Evolutionary conservation across 225 moss, liverwort and hornwort species (phyloP), one percentile per base, ranked within the genome.

Genomic region (Pseudisothecium myosuroides): DNA sequence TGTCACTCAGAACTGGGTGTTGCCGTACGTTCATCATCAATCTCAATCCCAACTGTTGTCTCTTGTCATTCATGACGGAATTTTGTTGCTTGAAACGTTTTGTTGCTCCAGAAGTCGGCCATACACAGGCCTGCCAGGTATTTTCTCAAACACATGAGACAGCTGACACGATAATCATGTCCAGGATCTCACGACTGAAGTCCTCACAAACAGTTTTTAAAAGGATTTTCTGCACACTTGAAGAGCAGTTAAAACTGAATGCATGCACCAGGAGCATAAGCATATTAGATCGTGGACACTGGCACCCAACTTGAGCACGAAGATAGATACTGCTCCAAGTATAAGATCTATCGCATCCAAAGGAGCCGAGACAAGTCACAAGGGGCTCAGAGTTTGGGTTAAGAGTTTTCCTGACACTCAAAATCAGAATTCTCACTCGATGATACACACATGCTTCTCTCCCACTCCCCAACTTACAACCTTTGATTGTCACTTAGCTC

Each of bases 91-190:
- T 74, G 87, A 39, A 81, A 59, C 41, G 80, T 58, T 89, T 47
- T 31, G 86, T 32, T 83, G 74, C 84, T 89, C 83, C 75, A 80
- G 80, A 68, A 84, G 21, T 69, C 54, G 61, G 87, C 84, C 90
- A 80, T 83, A 89, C 84, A 86, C 81, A 75, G 50, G 84, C 87
- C 87, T 92, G 90, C 89, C 89, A 90, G 59, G 55, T 45, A 83
- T 86, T 77, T 83, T 23, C 86, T 77, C 69, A 82, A 85, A 68
- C 80, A 85, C 82, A 88, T 87, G 80, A 90, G 89, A 90, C 34
- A 55, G 47, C 89, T 92, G 89, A 87, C 89, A 92, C 60, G 83
- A 34, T 32, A 61, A 89, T 90, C 85, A 90, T 85, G 63, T 87
- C 83, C 79, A 80, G 79, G 79, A 91, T 91, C 79, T 87, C 84